These are phyloP conservation scores for Euphorbia lathyris DNA, from an alignment of 345 rosid genomes.

Conservation along the genomic window DNA sequence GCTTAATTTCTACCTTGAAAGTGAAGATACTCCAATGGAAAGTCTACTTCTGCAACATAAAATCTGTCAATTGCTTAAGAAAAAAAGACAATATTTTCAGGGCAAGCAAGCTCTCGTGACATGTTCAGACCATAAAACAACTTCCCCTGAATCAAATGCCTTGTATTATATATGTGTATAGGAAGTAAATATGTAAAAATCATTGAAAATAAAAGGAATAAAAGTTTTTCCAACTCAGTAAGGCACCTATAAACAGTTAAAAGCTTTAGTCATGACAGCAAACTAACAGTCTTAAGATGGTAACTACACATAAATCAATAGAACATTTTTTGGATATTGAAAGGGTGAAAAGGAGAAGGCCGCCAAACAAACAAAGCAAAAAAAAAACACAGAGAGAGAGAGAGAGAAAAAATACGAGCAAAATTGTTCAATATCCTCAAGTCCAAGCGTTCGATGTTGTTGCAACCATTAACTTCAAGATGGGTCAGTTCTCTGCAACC, in stretches of 20 bases:
- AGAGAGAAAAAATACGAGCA: constrained; percentile 56
- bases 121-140: too few species aligned
- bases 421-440: constrained; percentile 73
- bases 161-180: too few species aligned
- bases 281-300: neutral
- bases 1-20: too few species aligned
- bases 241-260: constrained; percentile 51
- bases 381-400: neutral
- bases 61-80: too few species aligned
- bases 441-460: constrained; percentile 70
- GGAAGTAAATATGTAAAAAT: too few species aligned
- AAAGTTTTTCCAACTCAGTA: constrained; percentile 75
- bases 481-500: constrained; percentile 77
- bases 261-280: constrained; percentile 18
- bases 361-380: neutral
- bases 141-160: too few species aligned
- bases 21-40: too few species aligned
- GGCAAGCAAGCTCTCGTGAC: too few species aligned
- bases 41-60: too few species aligned
- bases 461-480: too few species aligned
- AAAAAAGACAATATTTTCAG: too few species aligned
- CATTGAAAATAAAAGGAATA: too few species aligned
- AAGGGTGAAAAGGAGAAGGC: neutral
- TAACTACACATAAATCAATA: neutral
- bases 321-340: neutral